Base-by-base conservation (phyloP, 805 yeast species). In the Pichia rugopelliculosa region DNA sequence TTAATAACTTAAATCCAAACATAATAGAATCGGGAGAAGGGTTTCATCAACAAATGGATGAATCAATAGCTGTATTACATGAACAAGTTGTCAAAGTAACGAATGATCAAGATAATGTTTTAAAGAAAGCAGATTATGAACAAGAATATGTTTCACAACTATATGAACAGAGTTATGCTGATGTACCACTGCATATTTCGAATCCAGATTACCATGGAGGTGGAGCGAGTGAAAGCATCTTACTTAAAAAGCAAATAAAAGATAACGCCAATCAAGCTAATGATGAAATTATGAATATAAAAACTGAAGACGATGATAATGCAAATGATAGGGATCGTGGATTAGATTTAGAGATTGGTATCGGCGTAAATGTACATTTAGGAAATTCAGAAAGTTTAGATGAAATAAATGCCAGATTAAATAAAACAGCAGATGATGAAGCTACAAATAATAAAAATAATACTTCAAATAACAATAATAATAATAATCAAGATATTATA, bases 91-190 rank as follows among this genome's bases (percentile, higher is more conserved):
- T 15, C 6, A 30, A 30, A 6, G n/a, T 18, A n/a, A 10, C 34
- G n/a, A 7, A 4, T 30, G 34, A 6, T 30, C 34, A 30, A 30
- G 34, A 30, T 30, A n/a, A 15, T n/a, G 18, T 15, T 30, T 30
- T 30, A 15, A 41, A 30, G 13, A 20, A 26, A 25, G 23, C 17
- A n/a, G 33, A 8, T 17, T 36, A 41, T 24, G 45, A 38, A 11
- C 41, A 46, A 12, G 39, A 44, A 9, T 64, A 64, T 45, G 66
- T 63, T 10, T 63, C 61, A 36, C 66, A 64, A 51, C 49, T 64
- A 10, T 64, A 64, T 46, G 65, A 59, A 38, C 66, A 61, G 44
- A 62, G 61, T 33, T 63, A 63, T 40, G 62, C 60, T 2, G 58
- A 53, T 23, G 50, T 44, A 6, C 53, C 53, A 34, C 44, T 46